These are phyloP conservation scores for Gossypium arboreum DNA, from an alignment of 345 rosid species.

Conservation along the genomic window DNA sequence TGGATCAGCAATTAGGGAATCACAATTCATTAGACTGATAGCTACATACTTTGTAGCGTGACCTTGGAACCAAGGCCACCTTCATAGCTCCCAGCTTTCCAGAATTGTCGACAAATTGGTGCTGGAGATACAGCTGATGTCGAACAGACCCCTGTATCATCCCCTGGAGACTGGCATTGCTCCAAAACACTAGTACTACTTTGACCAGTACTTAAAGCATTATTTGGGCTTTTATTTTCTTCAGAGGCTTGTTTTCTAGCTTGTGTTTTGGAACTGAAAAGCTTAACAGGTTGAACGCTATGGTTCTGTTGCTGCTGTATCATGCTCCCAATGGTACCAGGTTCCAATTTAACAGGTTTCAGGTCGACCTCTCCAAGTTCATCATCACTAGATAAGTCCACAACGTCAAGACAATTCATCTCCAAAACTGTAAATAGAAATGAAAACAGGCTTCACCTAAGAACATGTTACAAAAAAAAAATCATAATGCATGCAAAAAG, in stretches of 20 bases:
- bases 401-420: conserved; percentile 33
- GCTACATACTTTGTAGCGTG: conserved; percentile 53
- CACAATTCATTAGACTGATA: conserved; percentile 1
- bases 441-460: neutral
- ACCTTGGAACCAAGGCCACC: conserved; percentile 46
- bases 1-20: neutral
- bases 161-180: conserved; percentile 63
- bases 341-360: conserved; percentile 50
- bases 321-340: conserved; percentile 24
- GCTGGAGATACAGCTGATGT: conserved; percentile 50
- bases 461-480: neutral
- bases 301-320: conserved; percentile 9
- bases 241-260: conserved; percentile 41
- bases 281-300: conserved; percentile 11
- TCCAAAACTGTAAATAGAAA: conserved; percentile 18
- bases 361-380: conserved; percentile 30
- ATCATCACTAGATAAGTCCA: conserved; percentile 31
- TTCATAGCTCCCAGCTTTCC: conserved; percentile 82
- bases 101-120: conserved; percentile 85
- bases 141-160: conserved; percentile 66
- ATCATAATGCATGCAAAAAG: neutral
- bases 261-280: conserved; percentile 24
- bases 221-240: conserved; percentile 49
- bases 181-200: conserved; percentile 59
- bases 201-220: conserved; percentile 42